Base-by-base conservation (phyloP, 345 rosid genomes). In the Triadica sebifera region DNA sequence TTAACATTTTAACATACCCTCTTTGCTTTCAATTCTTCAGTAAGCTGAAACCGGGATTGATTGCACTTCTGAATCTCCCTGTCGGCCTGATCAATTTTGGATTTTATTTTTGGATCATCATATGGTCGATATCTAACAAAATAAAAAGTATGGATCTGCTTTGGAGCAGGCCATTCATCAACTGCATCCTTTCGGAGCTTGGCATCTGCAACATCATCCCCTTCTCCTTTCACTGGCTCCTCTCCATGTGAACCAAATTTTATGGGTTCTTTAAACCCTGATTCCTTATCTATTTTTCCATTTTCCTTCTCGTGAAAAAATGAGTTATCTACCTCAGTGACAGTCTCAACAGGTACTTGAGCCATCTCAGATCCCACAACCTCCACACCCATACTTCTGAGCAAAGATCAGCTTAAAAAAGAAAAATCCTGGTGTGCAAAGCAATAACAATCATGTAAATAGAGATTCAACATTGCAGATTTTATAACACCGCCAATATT, bases 101-200 rank as follows among this genome's bases (percentile, higher is more conserved):
- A 85, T 77, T 81, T 89, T 51, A 86, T 78, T 75, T 85, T 87
- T 0, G 98, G 98, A 77, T 92, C 97, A 1, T 82, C 87, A 49
- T 77, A 81, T 12, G 77, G 47, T 37, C 91, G 87, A 81, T 75
- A 72, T 66, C 82, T 89, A 11, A 89, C 84, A 77, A 92, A 84
- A 84, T 87, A 88, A 77, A 89, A 92, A 53, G 77, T 25, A 76
- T 87, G 90, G 75, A 87, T 84, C 89, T 87, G 88, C 80, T 71
- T 80, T 8, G 83, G 81, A 17, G 83, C 91, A 69, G 98, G 95
- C 98, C 98, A 94, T 75, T 94, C 98, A 19, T 85, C 96, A 12
- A 50, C 84, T 1, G 87, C 96, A 79, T 92, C 86, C 84, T 80
- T 87, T 0, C 91, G 98, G 53, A 79, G 77, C 62, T 81, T 85